Percentiles rank a stretch among this genome's conserved stretches.
These are phyloP conservation scores for Penicillium cataractarum DNA, from an alignment of 495 filamentous ascomycete species.

Conservation along the genomic window DNA sequence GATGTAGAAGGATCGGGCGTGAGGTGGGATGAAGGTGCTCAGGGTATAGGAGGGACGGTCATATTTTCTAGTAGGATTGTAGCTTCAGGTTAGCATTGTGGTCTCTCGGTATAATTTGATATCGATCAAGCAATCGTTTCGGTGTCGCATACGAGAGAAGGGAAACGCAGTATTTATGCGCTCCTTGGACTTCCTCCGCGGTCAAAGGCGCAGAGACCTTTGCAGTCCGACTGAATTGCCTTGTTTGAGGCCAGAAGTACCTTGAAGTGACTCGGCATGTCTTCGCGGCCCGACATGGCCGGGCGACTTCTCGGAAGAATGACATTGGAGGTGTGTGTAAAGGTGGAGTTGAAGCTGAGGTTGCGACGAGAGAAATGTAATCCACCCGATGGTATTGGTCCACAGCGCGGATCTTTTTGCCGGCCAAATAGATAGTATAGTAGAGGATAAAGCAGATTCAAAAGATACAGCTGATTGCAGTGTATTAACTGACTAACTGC, in stretches of 20 bases:
- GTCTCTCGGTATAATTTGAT: background rate
- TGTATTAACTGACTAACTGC: background rate
- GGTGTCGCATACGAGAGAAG: conserved; percentile 55
- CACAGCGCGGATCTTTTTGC: conserved; percentile 12
- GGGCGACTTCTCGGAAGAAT: conserved; percentile 25
- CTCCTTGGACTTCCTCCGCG: conserved; percentile 55
- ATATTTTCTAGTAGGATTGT: conserved; percentile 58
- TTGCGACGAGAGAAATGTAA: conserved; percentile 19
- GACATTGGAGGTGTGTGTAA: conserved; percentile 29
- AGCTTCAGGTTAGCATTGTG: conserved; percentile 14
- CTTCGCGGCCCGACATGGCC: conserved; percentile 25
- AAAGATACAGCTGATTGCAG: background rate
- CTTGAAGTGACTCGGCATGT: conserved; percentile 16
- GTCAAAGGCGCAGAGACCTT: conserved; percentile 21
- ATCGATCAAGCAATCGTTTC: background rate
- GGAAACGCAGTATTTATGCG: conserved; percentile 57
- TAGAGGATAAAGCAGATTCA: too few species aligned
- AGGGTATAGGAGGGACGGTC: conserved; percentile 89
- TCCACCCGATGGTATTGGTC: conserved; percentile 38
- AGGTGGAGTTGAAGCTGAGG: conserved; percentile 16
- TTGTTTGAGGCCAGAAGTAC: conserved; percentile 17
- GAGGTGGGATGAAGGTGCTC: conserved; percentile 75
- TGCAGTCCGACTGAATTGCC: conserved; percentile 31
- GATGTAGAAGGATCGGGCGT: conserved; percentile 78
- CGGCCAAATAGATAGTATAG: background rate